Percentiles rank a stretch among this genome's conserved stretches.
These are phyloP conservation scores for Mrakia frigida DNA, from an alignment of 768 basidiomycete species.

Conservation along the genomic window DNA sequence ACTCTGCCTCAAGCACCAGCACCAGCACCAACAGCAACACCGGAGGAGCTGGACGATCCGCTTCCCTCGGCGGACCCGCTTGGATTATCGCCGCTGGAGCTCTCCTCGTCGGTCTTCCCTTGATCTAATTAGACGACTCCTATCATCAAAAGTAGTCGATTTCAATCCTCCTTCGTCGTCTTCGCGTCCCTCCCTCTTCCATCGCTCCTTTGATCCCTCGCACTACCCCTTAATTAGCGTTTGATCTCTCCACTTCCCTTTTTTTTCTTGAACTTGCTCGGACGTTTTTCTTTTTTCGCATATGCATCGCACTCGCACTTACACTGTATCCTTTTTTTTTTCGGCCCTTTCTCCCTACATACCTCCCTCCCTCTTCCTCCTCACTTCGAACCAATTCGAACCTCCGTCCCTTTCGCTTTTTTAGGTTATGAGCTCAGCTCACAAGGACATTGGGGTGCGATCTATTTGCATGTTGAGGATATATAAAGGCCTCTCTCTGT, in stretches of 20 bases:
- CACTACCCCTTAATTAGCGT: no score
- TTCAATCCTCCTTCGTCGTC: no score
- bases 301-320: background rate
- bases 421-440: background rate
- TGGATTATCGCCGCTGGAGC: background rate
- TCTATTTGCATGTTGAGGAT: no score
- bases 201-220: no score
- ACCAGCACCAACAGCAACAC: background rate
- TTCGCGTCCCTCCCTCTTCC: background rate
- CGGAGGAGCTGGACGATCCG: slow-evolving; percentile 4
- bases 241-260: background rate
- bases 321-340: background rate
- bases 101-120: background rate
- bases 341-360: background rate
- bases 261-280: no score
- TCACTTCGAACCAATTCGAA: no score
- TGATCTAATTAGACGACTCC: background rate
- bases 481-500: no score
- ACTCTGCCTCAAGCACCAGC: background rate
- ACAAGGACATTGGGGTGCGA: no score
- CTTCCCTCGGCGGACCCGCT: background rate
- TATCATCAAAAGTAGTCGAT: no score
- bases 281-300: background rate
- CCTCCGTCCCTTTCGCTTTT: background rate
- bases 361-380: background rate